Conservation (phyloP, 2,329 filamentous ascomycete species). For the Chaetomium sp. region DNA sequence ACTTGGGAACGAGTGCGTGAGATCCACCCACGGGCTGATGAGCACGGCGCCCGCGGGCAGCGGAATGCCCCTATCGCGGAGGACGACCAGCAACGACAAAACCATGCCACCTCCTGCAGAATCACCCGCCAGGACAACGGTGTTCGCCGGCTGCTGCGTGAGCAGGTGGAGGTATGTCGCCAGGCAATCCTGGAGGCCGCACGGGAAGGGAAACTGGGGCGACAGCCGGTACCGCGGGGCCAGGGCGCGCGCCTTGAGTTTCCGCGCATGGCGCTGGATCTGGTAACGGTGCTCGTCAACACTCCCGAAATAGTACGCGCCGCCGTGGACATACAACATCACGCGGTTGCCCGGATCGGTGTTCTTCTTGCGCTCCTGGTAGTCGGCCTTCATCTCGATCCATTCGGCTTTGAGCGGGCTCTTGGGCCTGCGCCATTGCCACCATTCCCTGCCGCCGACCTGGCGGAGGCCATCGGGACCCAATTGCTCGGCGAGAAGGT, state of each 20-base stretch:
- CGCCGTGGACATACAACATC: conserved; percentile 92
- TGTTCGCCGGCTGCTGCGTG: conserved; percentile 65
- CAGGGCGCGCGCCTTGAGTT: conserved; percentile 83
- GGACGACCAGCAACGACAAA: conserved; percentile 66
- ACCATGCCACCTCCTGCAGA: conserved; percentile 92
- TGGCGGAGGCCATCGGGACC: conserved; percentile 65
- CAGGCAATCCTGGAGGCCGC: conserved; percentile 82
- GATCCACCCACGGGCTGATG: conserved; percentile 91
- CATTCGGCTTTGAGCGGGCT: conserved; percentile 73
- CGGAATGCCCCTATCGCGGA: conserved; percentile 77
- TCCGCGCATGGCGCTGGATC: conserved; percentile 90
- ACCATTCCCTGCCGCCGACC: conserved; percentile 79
- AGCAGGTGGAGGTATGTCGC: conserved; percentile 82
- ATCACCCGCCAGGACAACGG: conserved; percentile 84
- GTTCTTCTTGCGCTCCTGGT: conserved; percentile 60
- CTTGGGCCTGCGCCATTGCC: conserved; percentile 74
- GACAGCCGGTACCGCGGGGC: conserved; percentile 81
- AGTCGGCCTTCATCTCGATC: conserved; percentile 90
- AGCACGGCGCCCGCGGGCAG: conserved; percentile 84
- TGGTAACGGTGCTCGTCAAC: conserved; percentile 98
- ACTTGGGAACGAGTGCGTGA: conserved; percentile 93
- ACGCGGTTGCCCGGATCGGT: conserved; percentile 60
- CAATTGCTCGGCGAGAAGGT: conserved; percentile 64
- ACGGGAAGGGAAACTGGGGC: conserved; percentile 93
- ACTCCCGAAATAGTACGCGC: conserved; percentile 92